Evolutionary conservation across 768 basidiomycete genomes (phyloP).

Genomic region (Dictyophora rubrovolvata): DNA sequence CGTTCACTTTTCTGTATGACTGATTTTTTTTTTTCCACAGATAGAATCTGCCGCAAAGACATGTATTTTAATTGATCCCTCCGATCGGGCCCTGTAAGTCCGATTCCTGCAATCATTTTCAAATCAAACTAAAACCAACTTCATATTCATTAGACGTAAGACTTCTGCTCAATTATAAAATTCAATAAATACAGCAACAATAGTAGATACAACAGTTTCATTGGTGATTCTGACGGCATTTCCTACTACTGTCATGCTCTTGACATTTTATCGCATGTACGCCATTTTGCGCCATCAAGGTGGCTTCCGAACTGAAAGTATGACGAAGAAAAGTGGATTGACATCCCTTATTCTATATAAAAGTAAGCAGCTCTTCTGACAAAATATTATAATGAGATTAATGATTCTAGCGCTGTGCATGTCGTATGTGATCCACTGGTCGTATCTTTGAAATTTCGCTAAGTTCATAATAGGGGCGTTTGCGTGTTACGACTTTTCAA

Average conservation of each 20-base stretch:
- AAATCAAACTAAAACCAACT: neutral
- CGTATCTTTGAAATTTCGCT: neutral
- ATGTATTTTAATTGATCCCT: neutral
- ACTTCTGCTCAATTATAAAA: neutral
- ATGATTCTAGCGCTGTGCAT: neutral
- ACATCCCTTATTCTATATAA: neutral
- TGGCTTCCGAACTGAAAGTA: neutral
- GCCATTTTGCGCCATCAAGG: neutral
- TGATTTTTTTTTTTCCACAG: neutral
- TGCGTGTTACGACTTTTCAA: slow-evolving; percentile 1
- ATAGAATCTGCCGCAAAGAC: neutral
- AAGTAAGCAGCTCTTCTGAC: neutral
- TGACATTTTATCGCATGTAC: neutral
- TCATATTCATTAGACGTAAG: neutral
- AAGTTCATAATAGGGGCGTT: neutral
- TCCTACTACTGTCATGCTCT: neutral
- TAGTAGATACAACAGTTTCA: neutral
- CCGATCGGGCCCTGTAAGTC: slow-evolving; percentile 1
- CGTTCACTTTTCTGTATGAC: neutral
- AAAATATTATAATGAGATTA: neutral
- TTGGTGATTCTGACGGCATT: neutral
- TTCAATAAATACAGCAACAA: neutral
- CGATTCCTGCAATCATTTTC: neutral
- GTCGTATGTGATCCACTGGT: neutral
- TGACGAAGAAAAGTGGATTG: neutral